phyloP scores from a whole-genome alignment of 108 stramenopile genomes.

The Nitzschia putrida region DNA sequence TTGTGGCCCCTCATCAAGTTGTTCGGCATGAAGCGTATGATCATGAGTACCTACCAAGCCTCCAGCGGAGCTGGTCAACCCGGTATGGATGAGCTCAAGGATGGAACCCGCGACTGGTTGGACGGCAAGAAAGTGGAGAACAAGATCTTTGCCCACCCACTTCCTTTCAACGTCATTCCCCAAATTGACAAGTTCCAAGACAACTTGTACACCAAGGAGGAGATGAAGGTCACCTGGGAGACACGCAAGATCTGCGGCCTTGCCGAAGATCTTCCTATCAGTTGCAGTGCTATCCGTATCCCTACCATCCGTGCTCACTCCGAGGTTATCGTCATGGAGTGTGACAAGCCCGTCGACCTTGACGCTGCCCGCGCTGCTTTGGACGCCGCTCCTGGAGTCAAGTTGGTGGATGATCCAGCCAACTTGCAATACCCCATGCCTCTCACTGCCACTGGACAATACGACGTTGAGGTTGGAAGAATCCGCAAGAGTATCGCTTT shows the following conservation, averaged over 20 bases:
- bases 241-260: constrained; percentile 91
- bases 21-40: constrained; percentile 89
- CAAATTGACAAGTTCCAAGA: constrained; percentile 99
- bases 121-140: constrained; percentile 52
- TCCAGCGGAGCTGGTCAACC: constrained; percentile 87
- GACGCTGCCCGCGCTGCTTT: constrained; percentile 73
- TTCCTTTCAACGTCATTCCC: constrained; percentile 98
- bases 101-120: constrained; percentile 73
- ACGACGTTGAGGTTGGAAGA: constrained; percentile 96
- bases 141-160: constrained; percentile 92
- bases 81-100: constrained; percentile 95
- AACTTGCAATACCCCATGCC: constrained; percentile 93
- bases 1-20: constrained; percentile 89
- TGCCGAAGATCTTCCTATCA: constrained; percentile 77
- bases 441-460: constrained; percentile 91
- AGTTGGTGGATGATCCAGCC: constrained; percentile 75
- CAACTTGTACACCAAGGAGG: constrained; percentile 98
- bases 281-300: constrained; percentile 96
- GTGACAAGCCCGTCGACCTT: constrained; percentile 79
- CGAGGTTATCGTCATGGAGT: constrained; percentile 92
- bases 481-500: constrained; percentile 81
- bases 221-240: constrained; percentile 99
- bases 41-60: constrained; percentile 97
- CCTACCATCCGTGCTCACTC: constrained; percentile 97
- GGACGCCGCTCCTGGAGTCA: constrained; percentile 77